Evolutionary conservation across 179 eudicot species (phyloP).

Genomic region (Amaranthus tricolor): DNA sequence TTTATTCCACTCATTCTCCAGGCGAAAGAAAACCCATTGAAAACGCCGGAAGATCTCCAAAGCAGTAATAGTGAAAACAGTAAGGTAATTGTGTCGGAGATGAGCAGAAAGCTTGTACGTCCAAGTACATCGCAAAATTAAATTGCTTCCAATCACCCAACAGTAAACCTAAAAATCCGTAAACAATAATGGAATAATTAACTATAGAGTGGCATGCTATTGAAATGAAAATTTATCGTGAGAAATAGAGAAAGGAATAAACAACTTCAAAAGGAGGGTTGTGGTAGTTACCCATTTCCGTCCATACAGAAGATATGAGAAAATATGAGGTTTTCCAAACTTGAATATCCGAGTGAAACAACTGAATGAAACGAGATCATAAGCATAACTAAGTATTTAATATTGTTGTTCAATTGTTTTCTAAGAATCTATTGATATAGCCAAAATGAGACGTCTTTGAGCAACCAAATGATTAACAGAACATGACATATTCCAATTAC

Average conservation of each 20-base stretch:
- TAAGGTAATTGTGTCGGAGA: conserved; percentile 88
- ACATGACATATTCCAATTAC: not conserved
- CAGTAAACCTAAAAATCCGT: conserved; percentile 49
- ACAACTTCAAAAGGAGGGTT: not conserved
- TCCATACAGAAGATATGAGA: conserved; percentile 61
- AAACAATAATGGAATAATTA: not conserved
- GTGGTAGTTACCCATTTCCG: conserved; percentile 70
- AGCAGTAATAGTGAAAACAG: conserved; percentile 74
- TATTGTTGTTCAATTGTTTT: not conserved
- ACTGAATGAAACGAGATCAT: conserved; percentile 38
- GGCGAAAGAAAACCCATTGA: conserved; percentile 94
- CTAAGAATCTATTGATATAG: not conserved
- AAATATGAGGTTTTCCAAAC: conserved; percentile 63
- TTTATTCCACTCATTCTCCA: conserved; percentile 93
- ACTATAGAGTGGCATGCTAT: not conserved
- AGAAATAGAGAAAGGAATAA: not conserved
- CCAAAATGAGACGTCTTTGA: not conserved
- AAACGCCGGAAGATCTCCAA: conserved; percentile 87
- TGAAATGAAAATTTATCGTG: not conserved
- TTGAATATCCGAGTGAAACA: conserved; percentile 96
- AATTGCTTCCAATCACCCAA: conserved; percentile 93
- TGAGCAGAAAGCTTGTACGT: conserved; percentile 97
- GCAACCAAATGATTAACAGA: not conserved
- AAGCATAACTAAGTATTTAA: not conserved
- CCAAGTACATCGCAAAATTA: conserved; percentile 93